Base-by-base conservation (phyloP, 2,329 filamentous ascomycete species). In the Chaetothyriales sp. region DNA sequence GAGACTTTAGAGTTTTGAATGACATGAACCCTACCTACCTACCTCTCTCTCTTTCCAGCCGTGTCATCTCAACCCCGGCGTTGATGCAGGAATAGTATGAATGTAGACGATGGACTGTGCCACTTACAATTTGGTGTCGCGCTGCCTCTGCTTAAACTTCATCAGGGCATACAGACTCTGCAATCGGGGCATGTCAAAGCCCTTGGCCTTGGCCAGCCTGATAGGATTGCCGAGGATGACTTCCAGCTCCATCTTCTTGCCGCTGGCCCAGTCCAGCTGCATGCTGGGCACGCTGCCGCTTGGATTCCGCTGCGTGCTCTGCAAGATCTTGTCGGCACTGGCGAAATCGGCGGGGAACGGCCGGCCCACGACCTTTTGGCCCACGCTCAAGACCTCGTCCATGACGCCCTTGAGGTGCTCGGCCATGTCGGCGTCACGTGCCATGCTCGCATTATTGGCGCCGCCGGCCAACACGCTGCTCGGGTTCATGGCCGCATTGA, bases 401-500 rank as follows among this genome's bases (percentile, higher is more conserved):
- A 87, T 88, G 22, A 86, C 74, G 18, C 76, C 82, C 18, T 73
- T 69, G 7, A 86, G 66, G 64, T 86, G 83, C 19, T 66, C 65
- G 45, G 76, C 73, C 43, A 86, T 68, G 62, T 86, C 82, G 0
- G 76, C 65, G 59, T 86, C 82, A 10, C 69, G 67, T 4, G 79
- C 73, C 79, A 87, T 85, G 55, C 77, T 76, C 46, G 79, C 75
- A 62, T 86, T 86, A 50, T 78, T 76, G 1, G 74, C 70, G 1
- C 82, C 81, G 10, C 81, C 80, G 1, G 77, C 78, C 0, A 87
- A 73, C 6, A 86, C 82, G 1, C 82, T 80, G 0, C 79, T 82
- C 0, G 83, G 82, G 67, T 87, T 87, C 75, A 86, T 84, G 49
- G 81, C 78, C 0, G 82, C 81, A 65, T 87, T 87, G 70, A 87